phyloP scores from a whole-genome alignment of 1,139 yeast genomes.

The Geotrichum reessii region DNA sequence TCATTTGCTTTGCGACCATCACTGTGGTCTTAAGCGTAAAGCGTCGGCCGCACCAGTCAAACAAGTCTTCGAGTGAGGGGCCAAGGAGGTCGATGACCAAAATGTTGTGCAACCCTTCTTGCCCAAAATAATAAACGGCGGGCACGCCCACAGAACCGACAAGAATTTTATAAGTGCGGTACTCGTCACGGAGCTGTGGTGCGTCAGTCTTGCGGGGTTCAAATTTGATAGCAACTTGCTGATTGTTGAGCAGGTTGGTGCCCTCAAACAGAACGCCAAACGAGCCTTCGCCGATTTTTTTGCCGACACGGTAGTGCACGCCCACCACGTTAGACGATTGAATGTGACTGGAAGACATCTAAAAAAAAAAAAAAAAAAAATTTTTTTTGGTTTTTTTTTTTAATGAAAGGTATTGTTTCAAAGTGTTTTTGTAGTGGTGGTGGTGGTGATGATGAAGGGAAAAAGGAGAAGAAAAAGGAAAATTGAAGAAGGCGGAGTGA shows the following conservation, averaged over 20 bases:
- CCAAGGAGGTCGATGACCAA: constrained; percentile 90
- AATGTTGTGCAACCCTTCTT: constrained; percentile 92
- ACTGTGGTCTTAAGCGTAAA: constrained; percentile 85
- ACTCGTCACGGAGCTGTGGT: constrained; percentile 93
- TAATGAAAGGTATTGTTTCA: too few relatives aligned
- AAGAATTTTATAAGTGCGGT: constrained; percentile 82
- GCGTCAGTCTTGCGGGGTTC: constrained; percentile 97
- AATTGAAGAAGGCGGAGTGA: background rate
- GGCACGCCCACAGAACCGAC: constrained; percentile 85
- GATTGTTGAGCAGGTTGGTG: constrained; percentile 74
- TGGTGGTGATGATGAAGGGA: background rate
- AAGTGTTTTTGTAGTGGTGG: too few relatives aligned
- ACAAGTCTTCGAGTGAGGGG: constrained; percentile 90
- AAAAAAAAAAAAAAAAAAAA: background rate
- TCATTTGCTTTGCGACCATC: constrained; percentile 89
- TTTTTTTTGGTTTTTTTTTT: too few relatives aligned
- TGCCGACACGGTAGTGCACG: constrained; percentile 87
- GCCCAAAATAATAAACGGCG: constrained; percentile 93
- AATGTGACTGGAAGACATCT: constrained; percentile 22
- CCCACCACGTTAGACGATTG: constrained; percentile 49
- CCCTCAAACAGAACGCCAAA: constrained; percentile 97
- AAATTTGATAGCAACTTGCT: constrained; percentile 67
- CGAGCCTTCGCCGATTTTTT: constrained; percentile 96
- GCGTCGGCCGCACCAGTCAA: constrained; percentile 96
- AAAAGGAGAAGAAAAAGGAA: background rate